Evolutionary conservation across 2,329 filamentous ascomycete genomes (phyloP), one percentile per base, ranked within the genome.

Genomic region (Orbilia brochopaga): DNA sequence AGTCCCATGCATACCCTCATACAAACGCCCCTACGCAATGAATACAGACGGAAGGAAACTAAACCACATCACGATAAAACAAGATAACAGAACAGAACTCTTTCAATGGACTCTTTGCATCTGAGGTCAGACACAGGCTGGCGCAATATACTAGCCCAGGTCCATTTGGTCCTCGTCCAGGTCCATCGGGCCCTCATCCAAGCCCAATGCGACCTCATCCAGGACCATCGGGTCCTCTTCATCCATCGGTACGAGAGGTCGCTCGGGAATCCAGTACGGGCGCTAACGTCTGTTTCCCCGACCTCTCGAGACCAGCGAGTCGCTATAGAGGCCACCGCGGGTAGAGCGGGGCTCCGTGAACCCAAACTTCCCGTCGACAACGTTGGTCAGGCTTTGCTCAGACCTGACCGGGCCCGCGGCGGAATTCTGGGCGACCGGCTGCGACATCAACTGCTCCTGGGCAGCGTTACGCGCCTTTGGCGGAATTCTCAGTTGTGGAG

Each of bases 361-460:
- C 2, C 76, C 76, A 56, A 73, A 76, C 7, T 74, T 75, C 35
- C 76, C 76, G 35, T 77, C 76, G 27, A 76, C 67, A 48, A 76
- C 75, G 42, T 64, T 61, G 13, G 44, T 37, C 21, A 69, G 59
- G 32, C 74, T 69, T 52, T 72, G 69, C 30, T 75, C 17, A 56
- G 64, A 48, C 69, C 70, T 19, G 40, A 53, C 50, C 13, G 55
- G 69, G 40, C 66, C 60, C n/a, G 69, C 69, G 23, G 58, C 51
- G 30, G 72, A 53, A 3, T 64, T 30, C 64, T 73, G 35, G 52
- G 42, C 27, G 35, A 63, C n/a, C 21, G 67, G 53, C 32, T 61
- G 57, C 11, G 50, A 54, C 61, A 56, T 19, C 59, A 50, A 6
- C 63, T 64, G 53, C 73, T 69, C 44, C 27, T 37, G 13, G 59